These are phyloP conservation scores for Globisporangium polare DNA, from an alignment of 352 stramenopile species.

Conservation along the genomic window DNA sequence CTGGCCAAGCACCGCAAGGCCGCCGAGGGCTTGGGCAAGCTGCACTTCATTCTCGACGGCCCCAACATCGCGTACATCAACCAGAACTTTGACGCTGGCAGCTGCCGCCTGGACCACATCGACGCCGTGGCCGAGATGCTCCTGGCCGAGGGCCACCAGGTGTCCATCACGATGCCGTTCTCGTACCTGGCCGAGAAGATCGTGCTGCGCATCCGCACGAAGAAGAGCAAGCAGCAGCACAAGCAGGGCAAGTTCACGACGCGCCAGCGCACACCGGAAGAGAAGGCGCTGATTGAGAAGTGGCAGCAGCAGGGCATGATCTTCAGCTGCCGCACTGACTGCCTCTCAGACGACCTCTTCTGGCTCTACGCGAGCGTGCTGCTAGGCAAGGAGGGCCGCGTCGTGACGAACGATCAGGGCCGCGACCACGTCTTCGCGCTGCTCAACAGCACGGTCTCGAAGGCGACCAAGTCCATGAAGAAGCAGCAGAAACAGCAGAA, in stretches of 20 bases:
- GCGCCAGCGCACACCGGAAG: conserved; percentile 41
- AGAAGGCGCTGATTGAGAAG: conserved; percentile 55
- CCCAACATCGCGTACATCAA: conserved; percentile 98
- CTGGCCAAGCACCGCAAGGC: conserved; percentile 25
- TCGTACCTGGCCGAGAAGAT: conserved; percentile 65
- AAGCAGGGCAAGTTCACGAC: conserved; percentile 45
- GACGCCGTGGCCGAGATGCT: conserved; percentile 89
- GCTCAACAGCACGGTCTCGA: conserved; percentile 34
- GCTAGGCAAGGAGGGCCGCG: conserved; percentile 51
- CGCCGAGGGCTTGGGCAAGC: conserved; percentile 17
- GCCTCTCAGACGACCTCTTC: conserved; percentile 95
- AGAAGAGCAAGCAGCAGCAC: conserved; percentile 39
- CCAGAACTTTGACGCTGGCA: conserved; percentile 92
- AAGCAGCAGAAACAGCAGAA: conserved; percentile 1
- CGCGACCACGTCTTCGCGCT: conserved; percentile 91
- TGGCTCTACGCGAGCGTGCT: conserved; percentile 95
- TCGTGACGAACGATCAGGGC: conserved; percentile 98
- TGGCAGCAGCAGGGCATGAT: conserved; percentile 82
- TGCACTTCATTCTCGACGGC: conserved; percentile 93
- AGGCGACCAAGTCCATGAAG: conserved; percentile 12
- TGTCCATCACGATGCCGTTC: conserved; percentile 75
- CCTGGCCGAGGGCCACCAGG: conserved; percentile 60
- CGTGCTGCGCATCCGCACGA: conserved; percentile 53
- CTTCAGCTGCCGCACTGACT: conserved; percentile 87
- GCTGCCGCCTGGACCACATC: conserved; percentile 95